Evolutionary conservation across 129 eudicot species (phyloP), one percentile per base, ranked within the genome.

Genomic region (Mikania micrantha): DNA sequence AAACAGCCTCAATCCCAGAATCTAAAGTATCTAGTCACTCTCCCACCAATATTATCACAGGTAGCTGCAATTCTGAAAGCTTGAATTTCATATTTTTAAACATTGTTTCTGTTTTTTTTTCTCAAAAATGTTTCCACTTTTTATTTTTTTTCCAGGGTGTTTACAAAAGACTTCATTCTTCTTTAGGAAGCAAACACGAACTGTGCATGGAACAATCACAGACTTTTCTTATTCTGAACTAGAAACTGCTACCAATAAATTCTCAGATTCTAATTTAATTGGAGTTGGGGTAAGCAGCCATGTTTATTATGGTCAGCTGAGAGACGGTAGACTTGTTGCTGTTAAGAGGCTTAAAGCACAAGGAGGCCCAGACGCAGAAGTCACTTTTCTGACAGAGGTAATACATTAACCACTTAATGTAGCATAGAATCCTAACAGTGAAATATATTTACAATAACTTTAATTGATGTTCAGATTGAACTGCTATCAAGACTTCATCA

Each of bases 251-350:
- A 88, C 98, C 27, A 77, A 86, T 59, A 88, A 64, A 77, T 93
- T 93, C 77, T 84, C 86, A 4, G 79, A 84, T 48, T 64, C 84
- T 64, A 88, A 84, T 76, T 83, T 93, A 81, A 83, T 88, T 27
- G 98, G 96, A 17, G 79, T 83, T 25, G 98, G 98, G 59, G 96
- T 84, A 25, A 86, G 96, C 85, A 93, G 98, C 74, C 91, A 84
- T 13, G 98, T 93, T 7, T 93, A 93, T 67, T 81, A 79, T 41
- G 98, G 98, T 35, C 76, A 74, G 45, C 84, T 93, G 24, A 84
- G 77, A 73, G 88, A 93, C 74, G 98, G 96, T 47, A 77, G 75
- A 77, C 79, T 73, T 50, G 95, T 93, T 78, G 98, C 98, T 35
- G 80, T 93, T 16, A 93, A 93, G 76, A 72, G 95, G 44, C 87